phyloP scores from a whole-genome alignment of 108 stramenopile species.

The Pseudonitzschia delicatissima region DNA sequence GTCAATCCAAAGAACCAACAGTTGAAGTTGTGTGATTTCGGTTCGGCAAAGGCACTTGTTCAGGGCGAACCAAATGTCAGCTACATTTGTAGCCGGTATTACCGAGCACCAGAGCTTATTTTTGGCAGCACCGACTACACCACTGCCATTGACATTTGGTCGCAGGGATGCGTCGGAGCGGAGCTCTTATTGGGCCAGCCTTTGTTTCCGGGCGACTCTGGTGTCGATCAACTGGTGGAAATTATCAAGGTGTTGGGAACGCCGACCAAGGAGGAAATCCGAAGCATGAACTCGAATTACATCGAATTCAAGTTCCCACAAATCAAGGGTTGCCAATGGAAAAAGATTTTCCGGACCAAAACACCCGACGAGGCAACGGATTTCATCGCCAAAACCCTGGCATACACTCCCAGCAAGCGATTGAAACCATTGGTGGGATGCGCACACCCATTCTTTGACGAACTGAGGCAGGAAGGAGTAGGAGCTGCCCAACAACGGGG shows the following conservation, averaged over 20 bases:
- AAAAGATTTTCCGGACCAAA: constrained; percentile 89
- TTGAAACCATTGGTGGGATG: constrained; percentile 90
- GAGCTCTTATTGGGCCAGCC: constrained; percentile 96
- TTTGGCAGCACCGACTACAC: constrained; percentile 99
- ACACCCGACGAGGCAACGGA: constrained; percentile 94
- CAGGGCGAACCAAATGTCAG: constrained; percentile 95
- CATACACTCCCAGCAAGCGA: constrained; percentile 89
- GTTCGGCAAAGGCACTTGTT: constrained; percentile 94
- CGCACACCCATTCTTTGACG: constrained; percentile 94
- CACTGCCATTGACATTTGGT: constrained; percentile 93
- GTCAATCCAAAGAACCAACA: constrained; percentile 93
- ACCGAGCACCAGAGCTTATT: constrained; percentile 98
- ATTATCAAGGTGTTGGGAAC: constrained; percentile 99
- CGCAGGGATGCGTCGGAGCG: constrained; percentile 94
- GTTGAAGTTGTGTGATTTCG: constrained; percentile 98
- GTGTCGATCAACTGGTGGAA: constrained; percentile 99
- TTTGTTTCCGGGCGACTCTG: constrained; percentile 96
- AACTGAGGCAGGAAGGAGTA: constrained; percentile 75
- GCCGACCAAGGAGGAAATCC: constrained; percentile 95
- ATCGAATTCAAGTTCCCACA: constrained; percentile 99
- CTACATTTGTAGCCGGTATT: constrained; percentile 98
- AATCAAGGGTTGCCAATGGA: constrained; percentile 97
- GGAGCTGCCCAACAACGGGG: constrained; percentile 69
- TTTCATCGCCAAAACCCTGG: constrained; percentile 85
- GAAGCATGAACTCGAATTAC: constrained; percentile 96